A percentile compares a stretch with the other conserved stretches of the same genome.
These are phyloP conservation scores for Rhodosorus marinus DNA, from an alignment of 23 red algal genomes.

Conservation along the genomic window DNA sequence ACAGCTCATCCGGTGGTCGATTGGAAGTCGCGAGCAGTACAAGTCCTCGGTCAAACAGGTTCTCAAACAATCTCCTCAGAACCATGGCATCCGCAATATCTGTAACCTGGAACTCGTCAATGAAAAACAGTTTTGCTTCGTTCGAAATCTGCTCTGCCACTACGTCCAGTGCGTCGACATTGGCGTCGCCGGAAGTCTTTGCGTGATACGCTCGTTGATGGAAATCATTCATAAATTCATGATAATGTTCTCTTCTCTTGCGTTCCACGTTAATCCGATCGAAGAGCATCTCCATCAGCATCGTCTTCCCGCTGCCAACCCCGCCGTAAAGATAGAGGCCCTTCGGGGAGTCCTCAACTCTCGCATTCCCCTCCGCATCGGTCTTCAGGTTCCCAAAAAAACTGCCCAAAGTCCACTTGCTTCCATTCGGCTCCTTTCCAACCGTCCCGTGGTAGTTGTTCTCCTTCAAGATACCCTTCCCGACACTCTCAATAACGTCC, in stretches of 20 bases:
- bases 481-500: too few relatives aligned
- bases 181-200: slow-evolving; percentile 4
- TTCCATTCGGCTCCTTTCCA: too few relatives aligned
- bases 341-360: too few relatives aligned
- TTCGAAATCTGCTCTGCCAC: not conserved
- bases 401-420: too few relatives aligned
- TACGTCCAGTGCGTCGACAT: slow-evolving; percentile 5
- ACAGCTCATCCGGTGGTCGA: slow-evolving; percentile 51
- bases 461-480: too few relatives aligned
- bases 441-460: too few relatives aligned
- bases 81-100: slow-evolving; percentile 85
- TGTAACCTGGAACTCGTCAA: slow-evolving; percentile 92
- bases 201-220: slow-evolving; percentile 13
- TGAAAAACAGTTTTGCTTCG: slow-evolving; percentile 41
- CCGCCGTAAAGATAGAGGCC: slow-evolving; percentile 9
- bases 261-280: slow-evolving; percentile 1
- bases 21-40: slow-evolving; percentile 74
- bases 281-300: slow-evolving; percentile 60
- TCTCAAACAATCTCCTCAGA: slow-evolving; percentile 37
- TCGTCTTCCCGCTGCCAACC: slow-evolving; percentile 61
- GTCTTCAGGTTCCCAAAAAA: too few relatives aligned
- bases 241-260: slow-evolving; percentile 29
- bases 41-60: slow-evolving; percentile 45
- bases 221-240: slow-evolving; percentile 36
- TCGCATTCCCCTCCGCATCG: too few relatives aligned